Evolutionary conservation across 2,329 filamentous ascomycete genomes (phyloP).

Genomic region (Penicillium hordei): DNA sequence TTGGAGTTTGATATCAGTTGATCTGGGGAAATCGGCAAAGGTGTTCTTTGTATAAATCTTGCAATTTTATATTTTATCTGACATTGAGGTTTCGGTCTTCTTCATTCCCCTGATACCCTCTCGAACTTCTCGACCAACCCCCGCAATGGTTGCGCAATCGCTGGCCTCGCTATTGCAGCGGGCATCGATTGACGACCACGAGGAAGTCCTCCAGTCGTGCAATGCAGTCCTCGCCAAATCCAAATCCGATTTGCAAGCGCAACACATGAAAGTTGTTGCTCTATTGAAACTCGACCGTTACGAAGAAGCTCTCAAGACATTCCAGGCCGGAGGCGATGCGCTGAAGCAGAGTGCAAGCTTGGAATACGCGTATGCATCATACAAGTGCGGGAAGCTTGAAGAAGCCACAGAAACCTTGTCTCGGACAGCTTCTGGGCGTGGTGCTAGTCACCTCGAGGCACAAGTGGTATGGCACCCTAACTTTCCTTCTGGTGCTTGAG

Average conservation of each 20-base stretch:
- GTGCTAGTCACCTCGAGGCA: constrained; percentile 60
- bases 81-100: not conserved
- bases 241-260: constrained; percentile 57
- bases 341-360: constrained; percentile 57
- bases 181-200: constrained; percentile 61
- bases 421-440: constrained; percentile 45
- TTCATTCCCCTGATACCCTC: not conserved
- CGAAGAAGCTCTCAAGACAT: constrained; percentile 57
- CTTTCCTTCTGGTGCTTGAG: constrained; percentile 10
- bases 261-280: constrained; percentile 60
- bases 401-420: constrained; percentile 56
- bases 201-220: constrained; percentile 60
- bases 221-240: constrained; percentile 58
- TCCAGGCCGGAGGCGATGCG: constrained; percentile 54
- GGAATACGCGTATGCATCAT: constrained; percentile 64
- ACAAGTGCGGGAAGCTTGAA: constrained; percentile 58
- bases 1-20: constrained; percentile 19
- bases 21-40: constrained; percentile 12
- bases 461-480: constrained; percentile 52
- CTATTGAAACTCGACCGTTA: constrained; percentile 64
- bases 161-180: constrained; percentile 58
- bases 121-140: constrained; percentile 6
- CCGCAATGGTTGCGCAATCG: constrained; percentile 46
- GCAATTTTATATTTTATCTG: not conserved
- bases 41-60: not conserved